phyloP scores from a whole-genome alignment of 2,329 filamentous ascomycete genomes.

The Neonectria neomacrospora region DNA sequence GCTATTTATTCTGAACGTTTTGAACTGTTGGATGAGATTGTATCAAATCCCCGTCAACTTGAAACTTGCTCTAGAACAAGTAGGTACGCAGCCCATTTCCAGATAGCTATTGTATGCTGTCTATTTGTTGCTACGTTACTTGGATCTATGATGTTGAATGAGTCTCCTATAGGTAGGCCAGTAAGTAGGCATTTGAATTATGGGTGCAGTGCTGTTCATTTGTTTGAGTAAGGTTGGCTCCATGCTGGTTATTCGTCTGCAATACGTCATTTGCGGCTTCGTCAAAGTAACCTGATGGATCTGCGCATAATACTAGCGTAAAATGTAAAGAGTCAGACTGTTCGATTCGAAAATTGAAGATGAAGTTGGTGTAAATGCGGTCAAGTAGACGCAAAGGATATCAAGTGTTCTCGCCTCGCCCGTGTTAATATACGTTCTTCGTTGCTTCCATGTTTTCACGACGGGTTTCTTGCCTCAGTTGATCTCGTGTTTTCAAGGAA shows the following conservation, averaged over 20 bases:
- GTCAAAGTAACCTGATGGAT: background rate
- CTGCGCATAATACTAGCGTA: background rate
- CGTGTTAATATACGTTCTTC: background rate
- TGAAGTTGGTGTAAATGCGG: background rate
- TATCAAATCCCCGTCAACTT: background rate
- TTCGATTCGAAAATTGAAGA: background rate
- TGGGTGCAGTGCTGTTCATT: background rate
- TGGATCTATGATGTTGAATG: background rate
- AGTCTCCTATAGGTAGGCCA: background rate
- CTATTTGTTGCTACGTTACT: background rate
- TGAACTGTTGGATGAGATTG: background rate
- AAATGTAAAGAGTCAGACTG: too few species aligned
- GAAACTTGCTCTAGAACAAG: background rate
- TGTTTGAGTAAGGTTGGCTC: background rate
- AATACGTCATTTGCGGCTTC: background rate
- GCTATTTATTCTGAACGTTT: background rate
- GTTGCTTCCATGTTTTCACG: background rate
- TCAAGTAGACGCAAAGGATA: too few species aligned
- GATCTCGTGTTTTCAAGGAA: background rate
- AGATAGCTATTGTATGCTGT: too few species aligned
- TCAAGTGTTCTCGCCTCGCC: background rate
- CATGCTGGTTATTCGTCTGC: background rate
- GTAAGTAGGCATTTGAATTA: background rate
- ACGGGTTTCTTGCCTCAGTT: background rate
- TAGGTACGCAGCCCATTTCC: too few species aligned